These are phyloP conservation scores for Bruguiera sexangula DNA, from an alignment of 345 rosid species.

Conservation along the genomic window DNA sequence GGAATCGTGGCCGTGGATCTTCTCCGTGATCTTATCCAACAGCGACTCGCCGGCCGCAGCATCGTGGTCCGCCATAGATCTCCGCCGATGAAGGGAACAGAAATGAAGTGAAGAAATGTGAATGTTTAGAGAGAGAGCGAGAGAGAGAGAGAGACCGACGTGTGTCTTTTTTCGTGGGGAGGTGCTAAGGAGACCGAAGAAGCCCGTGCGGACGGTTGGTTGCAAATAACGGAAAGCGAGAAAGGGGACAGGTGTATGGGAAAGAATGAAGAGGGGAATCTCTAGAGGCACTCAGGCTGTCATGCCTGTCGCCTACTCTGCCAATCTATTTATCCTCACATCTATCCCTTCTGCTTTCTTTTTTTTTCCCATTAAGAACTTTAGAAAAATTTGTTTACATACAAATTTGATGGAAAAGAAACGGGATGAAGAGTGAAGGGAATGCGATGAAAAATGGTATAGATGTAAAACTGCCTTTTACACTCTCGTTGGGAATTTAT, in stretches of 20 bases:
- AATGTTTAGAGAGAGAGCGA: too few species aligned
- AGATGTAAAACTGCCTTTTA: too few species aligned
- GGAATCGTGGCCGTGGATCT: conserved; percentile 43
- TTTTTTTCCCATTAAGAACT: too few species aligned
- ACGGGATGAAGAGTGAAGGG: too few species aligned
- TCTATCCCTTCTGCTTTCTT: not conserved
- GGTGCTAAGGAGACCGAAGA: too few species aligned
- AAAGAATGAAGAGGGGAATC: not conserved
- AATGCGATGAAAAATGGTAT: too few species aligned
- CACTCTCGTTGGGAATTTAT: too few species aligned
- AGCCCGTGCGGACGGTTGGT: too few species aligned
- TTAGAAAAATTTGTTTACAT: too few species aligned
- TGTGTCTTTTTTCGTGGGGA: too few species aligned
- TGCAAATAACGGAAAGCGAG: not conserved
- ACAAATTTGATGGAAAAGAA: too few species aligned
- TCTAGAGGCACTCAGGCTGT: not conserved
- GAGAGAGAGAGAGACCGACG: too few species aligned
- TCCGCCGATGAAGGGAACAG: conserved; percentile 4
- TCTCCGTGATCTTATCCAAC: conserved; percentile 52
- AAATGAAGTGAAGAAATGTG: not conserved
- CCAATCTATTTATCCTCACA: not conserved
- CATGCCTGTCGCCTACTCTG: not conserved
- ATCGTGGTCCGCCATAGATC: conserved; percentile 46
- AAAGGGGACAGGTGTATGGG: not conserved
- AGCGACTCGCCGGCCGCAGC: conserved; percentile 33